Evolutionary conservation across 106 monocot genomes (phyloP), one percentile per base, ranked within the genome.

Genomic region (Ottelia alismoides): DNA sequence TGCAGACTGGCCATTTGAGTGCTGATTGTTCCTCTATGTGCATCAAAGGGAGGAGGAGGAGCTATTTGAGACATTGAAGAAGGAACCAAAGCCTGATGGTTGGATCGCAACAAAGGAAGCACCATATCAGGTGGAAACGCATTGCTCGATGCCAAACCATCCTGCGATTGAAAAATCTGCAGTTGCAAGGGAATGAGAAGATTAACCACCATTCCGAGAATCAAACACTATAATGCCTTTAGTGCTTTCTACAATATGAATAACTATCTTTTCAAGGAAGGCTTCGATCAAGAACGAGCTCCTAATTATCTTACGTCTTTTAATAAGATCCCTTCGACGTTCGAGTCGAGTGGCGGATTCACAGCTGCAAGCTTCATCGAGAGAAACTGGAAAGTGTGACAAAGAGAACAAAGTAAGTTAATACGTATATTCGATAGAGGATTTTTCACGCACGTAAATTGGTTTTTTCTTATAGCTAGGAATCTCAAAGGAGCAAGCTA

Each of bases 301-400:
- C 35, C 4, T 40, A 40, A 40, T 40, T 14, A 2, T 24, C 61
- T 43, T 20, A 31, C 61, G 49, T 69, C 51, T 54, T 30, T 69
- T 19, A 53, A 17, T 3, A 54, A 31, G 27, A 61, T 24, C 24
- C 47, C 25, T 4, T 61, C 53, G 11, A 48, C 20, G 53, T 51
- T 52, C n/a, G 44, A 28, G 27, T 52, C 69, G 11, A 31, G 53
- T 4, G 29, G 19, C 32, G 61, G 61, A 61, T 61, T 61, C 19
- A 69, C 61, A 30, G 69, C 53, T 25, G 69, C 45, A 54, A 69
- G 69, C 54, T 69, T 69, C 69, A 69, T 69, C 4, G 69, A 69
- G 6, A 69, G 61, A 23, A 69, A 69, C 69, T 69, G 53, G 45
- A 31, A 22, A 6, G 35, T 18, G 22, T 59, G 6, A 20, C n/a